A percentile compares a stretch with the other conserved stretches of the same genome.
These are phyloP conservation scores for Talinum fruticosum DNA, from an alignment of 148 eudicot genomes.

Conservation along the genomic window DNA sequence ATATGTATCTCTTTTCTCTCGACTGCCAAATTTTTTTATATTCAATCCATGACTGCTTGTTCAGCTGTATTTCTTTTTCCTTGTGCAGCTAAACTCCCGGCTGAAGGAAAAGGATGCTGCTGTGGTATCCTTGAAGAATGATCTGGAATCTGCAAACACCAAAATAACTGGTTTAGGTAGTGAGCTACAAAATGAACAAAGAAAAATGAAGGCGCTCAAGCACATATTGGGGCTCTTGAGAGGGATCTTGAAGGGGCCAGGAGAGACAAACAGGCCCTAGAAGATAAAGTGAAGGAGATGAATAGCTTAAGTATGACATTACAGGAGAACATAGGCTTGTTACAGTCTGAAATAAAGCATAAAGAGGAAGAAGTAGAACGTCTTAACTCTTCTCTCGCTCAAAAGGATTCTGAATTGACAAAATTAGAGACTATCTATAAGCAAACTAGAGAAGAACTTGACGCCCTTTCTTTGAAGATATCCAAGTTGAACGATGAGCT, in stretches of 20 bases:
- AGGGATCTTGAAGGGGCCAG: constrained; percentile 36
- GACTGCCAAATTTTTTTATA: not conserved
- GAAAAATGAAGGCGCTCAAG: constrained; percentile 42
- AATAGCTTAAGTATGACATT: constrained; percentile 42
- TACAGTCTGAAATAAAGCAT: constrained; percentile 55
- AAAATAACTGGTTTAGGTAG: constrained; percentile 46
- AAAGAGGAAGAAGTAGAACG: constrained; percentile 52
- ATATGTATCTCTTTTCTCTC: not conserved
- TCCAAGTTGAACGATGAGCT: constrained; percentile 40
- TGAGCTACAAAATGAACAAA: constrained; percentile 51
- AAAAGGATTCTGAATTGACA: constrained; percentile 49
- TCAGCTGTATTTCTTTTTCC: constrained; percentile 6
- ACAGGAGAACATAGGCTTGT: constrained; percentile 54
- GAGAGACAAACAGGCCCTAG: constrained; percentile 47
- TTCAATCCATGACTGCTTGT: not conserved
- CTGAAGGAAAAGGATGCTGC: constrained; percentile 57
- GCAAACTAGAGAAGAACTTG: constrained; percentile 43
- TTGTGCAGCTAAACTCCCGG: constrained; percentile 54
- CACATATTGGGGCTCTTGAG: constrained; percentile 44
- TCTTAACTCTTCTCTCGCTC: constrained; percentile 45
- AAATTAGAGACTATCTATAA: constrained; percentile 33
- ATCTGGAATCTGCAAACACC: constrained; percentile 54
- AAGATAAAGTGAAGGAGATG: constrained; percentile 65
- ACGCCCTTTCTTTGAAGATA: constrained; percentile 37
- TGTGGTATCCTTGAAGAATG: constrained; percentile 60